Percentiles rank a stretch among this genome's conserved stretches.
phyloP scores from a whole-genome alignment of 1,284 basidiomycete genomes.

The Trametes versicolor region DNA sequence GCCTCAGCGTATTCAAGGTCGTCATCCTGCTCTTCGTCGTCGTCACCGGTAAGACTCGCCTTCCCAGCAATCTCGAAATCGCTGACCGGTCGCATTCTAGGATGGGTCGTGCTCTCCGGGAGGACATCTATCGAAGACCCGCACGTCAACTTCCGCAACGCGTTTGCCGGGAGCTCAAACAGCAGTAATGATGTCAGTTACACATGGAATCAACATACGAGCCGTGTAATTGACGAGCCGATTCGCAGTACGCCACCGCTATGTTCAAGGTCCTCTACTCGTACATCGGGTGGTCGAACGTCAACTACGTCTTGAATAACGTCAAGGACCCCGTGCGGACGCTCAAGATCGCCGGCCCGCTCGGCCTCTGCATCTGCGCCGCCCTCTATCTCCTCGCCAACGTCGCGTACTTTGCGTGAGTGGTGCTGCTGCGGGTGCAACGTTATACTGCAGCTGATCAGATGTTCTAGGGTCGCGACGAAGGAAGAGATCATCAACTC shows the following conservation, averaged over 20 bases:
- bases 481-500: conserved; percentile 70
- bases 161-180: conserved; percentile 52
- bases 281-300: conserved; percentile 70
- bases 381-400: conserved; percentile 69
- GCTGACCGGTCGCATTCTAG: background rate
- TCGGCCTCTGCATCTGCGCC: conserved; percentile 61
- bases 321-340: conserved; percentile 70
- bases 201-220: conserved; percentile 52
- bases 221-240: conserved; percentile 69
- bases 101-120: conserved; percentile 41
- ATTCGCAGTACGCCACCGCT: conserved; percentile 63
- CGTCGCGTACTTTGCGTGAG: conserved; percentile 66
- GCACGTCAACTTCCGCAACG: conserved; percentile 53
- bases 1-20: conserved; percentile 70
- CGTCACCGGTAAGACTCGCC: conserved; percentile 47
- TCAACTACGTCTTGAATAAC: conserved; percentile 49
- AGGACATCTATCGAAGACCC: conserved; percentile 56
- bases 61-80: background rate
- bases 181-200: conserved; percentile 70
- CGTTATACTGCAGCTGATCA: background rate
- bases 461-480: conserved; percentile 30
- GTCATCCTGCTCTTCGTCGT: conserved; percentile 64
- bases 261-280: conserved; percentile 68
- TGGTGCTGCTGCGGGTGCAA: no score
- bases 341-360: conserved; percentile 70